A percentile compares a stretch with the other conserved stretches of the same genome.
These are phyloP conservation scores for Nothophytophthora sp. DNA, from an alignment of 352 stramenopile species.

Conservation along the genomic window DNA sequence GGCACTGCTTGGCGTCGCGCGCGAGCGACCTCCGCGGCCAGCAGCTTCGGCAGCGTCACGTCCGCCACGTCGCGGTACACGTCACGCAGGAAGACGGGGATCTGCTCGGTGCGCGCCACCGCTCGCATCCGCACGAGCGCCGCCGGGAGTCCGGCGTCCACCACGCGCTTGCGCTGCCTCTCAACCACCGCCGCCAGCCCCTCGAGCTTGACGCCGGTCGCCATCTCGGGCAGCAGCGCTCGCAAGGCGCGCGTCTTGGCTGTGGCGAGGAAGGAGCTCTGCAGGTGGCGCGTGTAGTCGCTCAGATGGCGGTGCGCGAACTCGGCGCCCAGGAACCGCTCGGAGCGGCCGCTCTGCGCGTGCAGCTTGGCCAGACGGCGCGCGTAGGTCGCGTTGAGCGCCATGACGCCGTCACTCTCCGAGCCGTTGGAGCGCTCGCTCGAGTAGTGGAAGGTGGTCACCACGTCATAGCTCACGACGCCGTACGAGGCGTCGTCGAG, in stretches of 20 bases:
- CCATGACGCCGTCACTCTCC: constrained; percentile 52
- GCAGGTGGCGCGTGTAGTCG: constrained; percentile 42
- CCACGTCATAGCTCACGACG: constrained; percentile 54
- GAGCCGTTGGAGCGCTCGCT: constrained; percentile 61
- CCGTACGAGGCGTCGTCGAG: constrained; percentile 24
- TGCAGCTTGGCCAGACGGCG: constrained; percentile 51
- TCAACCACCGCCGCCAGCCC: constrained; percentile 40
- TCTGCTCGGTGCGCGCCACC: constrained; percentile 49
- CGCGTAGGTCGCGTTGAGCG: constrained; percentile 62
- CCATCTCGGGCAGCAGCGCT: constrained; percentile 43
- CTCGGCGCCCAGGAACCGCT: constrained; percentile 61
- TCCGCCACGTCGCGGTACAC: constrained; percentile 69
- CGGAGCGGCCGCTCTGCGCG: constrained; percentile 36
- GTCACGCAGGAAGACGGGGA: constrained; percentile 60
- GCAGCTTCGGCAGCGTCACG: constrained; percentile 31
- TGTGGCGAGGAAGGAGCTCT: constrained; percentile 50
- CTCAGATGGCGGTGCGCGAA: constrained; percentile 55
- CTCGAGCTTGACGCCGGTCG: constrained; percentile 30
- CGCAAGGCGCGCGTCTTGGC: constrained; percentile 57
- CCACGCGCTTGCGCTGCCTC: constrained; percentile 43
- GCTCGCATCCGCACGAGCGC: constrained; percentile 54
- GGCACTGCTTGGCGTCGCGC: constrained; percentile 46
- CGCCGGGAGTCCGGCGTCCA: constrained; percentile 40
- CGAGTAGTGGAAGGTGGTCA: constrained; percentile 44
- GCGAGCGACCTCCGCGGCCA: constrained; percentile 21